Evolutionary conservation across 371 early-diverging fungal species (phyloP).

Genomic region (Zychaea mexicana): DNA sequence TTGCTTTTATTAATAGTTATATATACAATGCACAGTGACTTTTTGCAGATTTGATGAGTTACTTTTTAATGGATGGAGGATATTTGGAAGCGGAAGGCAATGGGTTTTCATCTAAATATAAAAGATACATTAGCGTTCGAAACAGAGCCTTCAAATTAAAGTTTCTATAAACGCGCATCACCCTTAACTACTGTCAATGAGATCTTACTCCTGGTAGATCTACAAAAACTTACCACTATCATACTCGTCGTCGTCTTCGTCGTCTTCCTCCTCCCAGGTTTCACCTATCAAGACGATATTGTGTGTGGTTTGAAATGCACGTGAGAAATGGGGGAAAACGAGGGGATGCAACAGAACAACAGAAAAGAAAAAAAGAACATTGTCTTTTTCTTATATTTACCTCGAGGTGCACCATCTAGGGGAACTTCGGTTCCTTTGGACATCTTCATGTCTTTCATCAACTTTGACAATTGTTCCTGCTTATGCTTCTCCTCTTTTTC

Average conservation of each 20-base stretch:
- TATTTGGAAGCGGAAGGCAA: slow-evolving; percentile 41
- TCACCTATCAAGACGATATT: slow-evolving; percentile 20
- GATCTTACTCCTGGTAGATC: not conserved
- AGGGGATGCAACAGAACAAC: not conserved
- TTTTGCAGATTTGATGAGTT: not conserved
- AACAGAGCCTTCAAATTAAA: too few species aligned
- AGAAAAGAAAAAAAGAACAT: not conserved
- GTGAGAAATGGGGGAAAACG: too few species aligned
- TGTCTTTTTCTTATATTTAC: slow-evolving; percentile 7
- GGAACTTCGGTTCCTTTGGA: slow-evolving; percentile 46
- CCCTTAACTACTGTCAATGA: too few species aligned
- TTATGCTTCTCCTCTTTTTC: slow-evolving; percentile 48
- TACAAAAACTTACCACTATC: slow-evolving; percentile 28
- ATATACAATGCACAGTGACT: not conserved
- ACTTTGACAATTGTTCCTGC: slow-evolving; percentile 53
- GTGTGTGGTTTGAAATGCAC: not conserved
- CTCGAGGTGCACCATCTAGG: slow-evolving; percentile 24
- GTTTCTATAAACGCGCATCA: too few species aligned
- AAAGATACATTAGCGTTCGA: not conserved
- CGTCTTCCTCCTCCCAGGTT: slow-evolving; percentile 37
- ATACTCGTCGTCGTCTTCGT: slow-evolving; percentile 35
- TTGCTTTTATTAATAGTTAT: slow-evolving; percentile 1
- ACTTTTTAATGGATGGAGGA: slow-evolving; percentile 41
- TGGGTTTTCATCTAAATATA: slow-evolving; percentile 27
- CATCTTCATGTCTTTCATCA: slow-evolving; percentile 68